Conservation (phyloP, 2,329 filamentous ascomycete species). For the Ustilaginoidea virens region DNA sequence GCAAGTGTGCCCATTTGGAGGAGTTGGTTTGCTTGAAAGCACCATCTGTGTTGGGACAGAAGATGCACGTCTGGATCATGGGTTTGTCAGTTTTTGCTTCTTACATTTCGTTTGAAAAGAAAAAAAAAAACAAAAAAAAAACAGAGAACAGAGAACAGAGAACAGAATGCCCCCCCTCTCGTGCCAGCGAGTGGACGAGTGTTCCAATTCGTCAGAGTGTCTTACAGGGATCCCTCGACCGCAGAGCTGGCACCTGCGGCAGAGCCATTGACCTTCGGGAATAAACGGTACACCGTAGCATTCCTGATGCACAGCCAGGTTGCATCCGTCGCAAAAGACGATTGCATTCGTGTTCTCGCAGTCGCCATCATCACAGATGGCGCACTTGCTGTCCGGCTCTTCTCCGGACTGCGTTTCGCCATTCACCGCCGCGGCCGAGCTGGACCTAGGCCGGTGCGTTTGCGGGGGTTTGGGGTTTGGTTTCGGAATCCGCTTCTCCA, state of each 20-base stretch:
- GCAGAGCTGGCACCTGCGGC: constrained; percentile 89
- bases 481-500: constrained; percentile 94
- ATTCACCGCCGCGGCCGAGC: constrained; percentile 88
- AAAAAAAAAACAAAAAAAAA: too few relatives aligned
- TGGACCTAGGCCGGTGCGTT: constrained; percentile 82
- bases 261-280: constrained; percentile 95
- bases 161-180: too few relatives aligned
- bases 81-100: too few relatives aligned
- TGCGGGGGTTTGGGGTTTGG: constrained; percentile 92
- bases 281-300: constrained; percentile 99
- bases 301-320: constrained; percentile 94
- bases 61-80: constrained; percentile 64
- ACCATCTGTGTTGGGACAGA: constrained; percentile 93
- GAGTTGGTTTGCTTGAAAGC: constrained; percentile 97
- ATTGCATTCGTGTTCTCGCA: constrained; percentile 99
- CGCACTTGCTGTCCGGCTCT: constrained; percentile 93
- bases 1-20: constrained; percentile 89
- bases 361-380: constrained; percentile 96
- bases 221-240: constrained; percentile 74
- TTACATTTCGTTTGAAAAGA: too few relatives aligned
- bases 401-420: constrained; percentile 73
- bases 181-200: too few relatives aligned
- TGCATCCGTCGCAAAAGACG: constrained; percentile 96
- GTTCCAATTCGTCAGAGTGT: background rate
- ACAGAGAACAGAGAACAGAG: too few relatives aligned